Conservation (phyloP, 2,329 filamentous ascomycete species). For the Ophiostoma quercus region DNA sequence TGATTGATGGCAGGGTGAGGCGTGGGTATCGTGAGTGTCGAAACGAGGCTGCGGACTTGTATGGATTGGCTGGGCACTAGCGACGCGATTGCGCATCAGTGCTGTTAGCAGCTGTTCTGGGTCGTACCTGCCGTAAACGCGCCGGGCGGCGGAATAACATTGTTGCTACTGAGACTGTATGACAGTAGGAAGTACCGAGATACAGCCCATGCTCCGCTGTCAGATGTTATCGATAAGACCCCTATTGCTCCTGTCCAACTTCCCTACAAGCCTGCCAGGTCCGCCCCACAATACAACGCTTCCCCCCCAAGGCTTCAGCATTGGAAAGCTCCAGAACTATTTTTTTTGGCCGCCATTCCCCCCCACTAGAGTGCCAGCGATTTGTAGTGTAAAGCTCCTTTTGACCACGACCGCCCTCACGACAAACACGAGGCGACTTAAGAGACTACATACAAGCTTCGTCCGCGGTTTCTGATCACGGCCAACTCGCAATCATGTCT, state of each 20-base stretch:
- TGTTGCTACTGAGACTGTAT: conserved; percentile 18
- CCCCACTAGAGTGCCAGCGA: conserved; percentile 15
- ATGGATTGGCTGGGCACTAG: background rate
- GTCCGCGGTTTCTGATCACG: conserved; percentile 13
- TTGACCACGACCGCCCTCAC: conserved; percentile 12
- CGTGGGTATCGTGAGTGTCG: conserved; percentile 3
- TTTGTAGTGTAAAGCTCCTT: conserved; percentile 19
- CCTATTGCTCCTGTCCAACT: conserved; percentile 6
- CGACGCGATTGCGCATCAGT: conserved; percentile 12
- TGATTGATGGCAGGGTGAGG: background rate
- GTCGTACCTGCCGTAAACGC: conserved; percentile 14
- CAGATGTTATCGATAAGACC: conserved; percentile 11
- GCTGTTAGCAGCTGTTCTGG: background rate
- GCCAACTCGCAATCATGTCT: conserved; percentile 60
- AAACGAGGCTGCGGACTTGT: conserved; percentile 1
- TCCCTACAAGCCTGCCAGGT: background rate
- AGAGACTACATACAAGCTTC: conserved; percentile 7
- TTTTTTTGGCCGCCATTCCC: conserved; percentile 24
- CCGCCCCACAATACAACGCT: conserved; percentile 12
- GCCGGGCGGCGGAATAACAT: conserved; percentile 24
- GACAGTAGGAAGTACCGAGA: background rate
- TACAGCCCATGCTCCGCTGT: background rate
- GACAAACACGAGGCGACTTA: conserved; percentile 15
- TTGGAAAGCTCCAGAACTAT: conserved; percentile 25
- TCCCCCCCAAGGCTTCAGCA: conserved; percentile 22